Evolutionary conservation across 805 yeast species (phyloP), one percentile per base, ranked within the genome.

Genomic region (Yarrowia sp.): DNA sequence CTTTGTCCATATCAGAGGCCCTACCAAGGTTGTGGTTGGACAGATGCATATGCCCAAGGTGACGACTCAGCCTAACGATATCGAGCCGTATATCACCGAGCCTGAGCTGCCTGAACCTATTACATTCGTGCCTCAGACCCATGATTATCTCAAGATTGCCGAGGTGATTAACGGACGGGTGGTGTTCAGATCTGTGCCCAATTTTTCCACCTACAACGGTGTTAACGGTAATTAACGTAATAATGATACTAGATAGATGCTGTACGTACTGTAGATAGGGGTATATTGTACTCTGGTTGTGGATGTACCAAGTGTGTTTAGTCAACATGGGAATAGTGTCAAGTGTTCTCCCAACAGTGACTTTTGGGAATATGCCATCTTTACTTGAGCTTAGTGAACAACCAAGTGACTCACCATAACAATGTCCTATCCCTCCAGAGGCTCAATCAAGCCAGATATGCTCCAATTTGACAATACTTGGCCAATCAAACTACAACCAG

Each of bases 1-100:
- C 43, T 58, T 43, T 58, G 50, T 58, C 15, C 64, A 58, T 18
- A 33, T 58, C 51, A 43, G 61, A 41, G 64, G 64, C 3, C 64
- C 64, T 7, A 44, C 64, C 7, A 32, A 44, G 15, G 50, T 58
- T 8, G 43, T 58, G 13, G 64, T 58, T 7, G 64, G 64, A 1
- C 64, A 58, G 17, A 33, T 13, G 14, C 33, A 33, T 9, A 43
- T 44, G 64, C 64, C 64, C 35, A 36, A 58, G 18, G 39, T 58
- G 50, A 58, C 35, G 6, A 35, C 51, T 7, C 38, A 18, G 28
- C n/a, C 64, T n/a, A 44, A 58, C 9, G 43, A n/a, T 3, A 13
- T 58, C 1, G 64, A 58, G 35, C 50, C 51, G 11, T 58, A 43
- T 22, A 31, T 44, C 14, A 22, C 43, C 35, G 51, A 58, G 14